Evolutionary conservation across 208 protist genomes (phyloP).

Genomic region (Tetramitus jugosus): DNA sequence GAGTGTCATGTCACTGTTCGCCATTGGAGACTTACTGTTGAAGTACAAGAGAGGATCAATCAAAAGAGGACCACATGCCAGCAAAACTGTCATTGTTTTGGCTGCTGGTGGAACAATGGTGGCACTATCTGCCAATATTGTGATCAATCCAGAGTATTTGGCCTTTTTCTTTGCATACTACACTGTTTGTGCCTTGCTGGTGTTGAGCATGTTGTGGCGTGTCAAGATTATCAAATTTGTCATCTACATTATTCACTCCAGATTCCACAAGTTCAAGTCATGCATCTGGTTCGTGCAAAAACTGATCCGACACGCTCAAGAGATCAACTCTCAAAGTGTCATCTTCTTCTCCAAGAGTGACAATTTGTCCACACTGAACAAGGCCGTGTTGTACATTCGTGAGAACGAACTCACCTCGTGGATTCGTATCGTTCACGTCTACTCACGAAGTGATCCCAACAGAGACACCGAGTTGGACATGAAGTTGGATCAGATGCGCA

Average conservation of each 20-base stretch:
- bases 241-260: slow-evolving; percentile 36
- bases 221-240: slow-evolving; percentile 41
- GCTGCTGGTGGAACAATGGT: slow-evolving; percentile 36
- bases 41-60: slow-evolving; percentile 63
- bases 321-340: slow-evolving; percentile 51
- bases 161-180: slow-evolving; percentile 57
- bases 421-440: slow-evolving; percentile 53
- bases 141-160: slow-evolving; percentile 40
- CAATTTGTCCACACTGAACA: slow-evolving; percentile 53
- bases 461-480: slow-evolving; percentile 25
- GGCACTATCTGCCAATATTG: slow-evolving; percentile 52
- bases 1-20: slow-evolving; percentile 57
- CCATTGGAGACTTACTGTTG: slow-evolving; percentile 58
- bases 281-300: slow-evolving; percentile 25
- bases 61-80: slow-evolving; percentile 27
- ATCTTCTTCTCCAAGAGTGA: slow-evolving; percentile 59
- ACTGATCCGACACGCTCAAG: slow-evolving; percentile 23
- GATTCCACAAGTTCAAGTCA: neutral
- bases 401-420: slow-evolving; percentile 65
- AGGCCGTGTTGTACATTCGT: slow-evolving; percentile 58
- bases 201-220: slow-evolving; percentile 52
- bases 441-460: slow-evolving; percentile 23
- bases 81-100: slow-evolving; percentile 35
- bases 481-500: slow-evolving; percentile 14
- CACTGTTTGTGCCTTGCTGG: slow-evolving; percentile 37